A percentile compares a stretch with the other conserved stretches of the same genome.
These are phyloP conservation scores for Trichosporon sp. DNA, from an alignment of 1,284 basidiomycete species.

Conservation along the genomic window DNA sequence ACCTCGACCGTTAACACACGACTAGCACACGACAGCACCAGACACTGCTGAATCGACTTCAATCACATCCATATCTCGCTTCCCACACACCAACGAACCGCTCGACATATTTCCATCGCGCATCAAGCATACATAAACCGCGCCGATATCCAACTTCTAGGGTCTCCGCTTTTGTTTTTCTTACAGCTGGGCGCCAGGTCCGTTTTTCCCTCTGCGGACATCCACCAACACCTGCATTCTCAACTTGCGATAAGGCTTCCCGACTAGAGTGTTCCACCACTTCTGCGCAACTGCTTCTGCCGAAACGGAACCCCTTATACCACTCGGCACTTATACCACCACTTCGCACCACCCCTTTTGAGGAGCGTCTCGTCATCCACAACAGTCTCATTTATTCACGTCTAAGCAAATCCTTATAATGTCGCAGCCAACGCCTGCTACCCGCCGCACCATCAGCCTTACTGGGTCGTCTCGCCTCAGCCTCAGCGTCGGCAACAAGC, in stretches of 20 bases:
- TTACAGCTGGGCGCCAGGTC: slow-evolving; percentile 9
- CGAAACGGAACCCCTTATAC: background rate
- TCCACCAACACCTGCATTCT: background rate
- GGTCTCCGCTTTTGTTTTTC: slow-evolving; percentile 5
- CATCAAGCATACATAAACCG: background rate
- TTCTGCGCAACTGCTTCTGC: slow-evolving; percentile 3
- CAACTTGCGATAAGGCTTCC: background rate
- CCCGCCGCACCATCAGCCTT: slow-evolving; percentile 45
- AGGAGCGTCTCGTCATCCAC: background rate
- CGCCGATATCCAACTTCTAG: background rate
- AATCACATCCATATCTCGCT: background rate
- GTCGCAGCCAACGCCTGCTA: slow-evolving; percentile 27
- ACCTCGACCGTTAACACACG: background rate
- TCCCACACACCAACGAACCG: background rate
- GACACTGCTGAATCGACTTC: slow-evolving; percentile 9
- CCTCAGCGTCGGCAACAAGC: slow-evolving; percentile 46
- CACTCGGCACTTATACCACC: background rate
- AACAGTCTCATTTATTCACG: background rate
- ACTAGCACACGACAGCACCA: slow-evolving; percentile 15
- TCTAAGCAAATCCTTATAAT: slow-evolving; percentile 22
- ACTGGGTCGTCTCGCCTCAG: slow-evolving; percentile 51
- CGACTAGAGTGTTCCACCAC: background rate
- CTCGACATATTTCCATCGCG: background rate
- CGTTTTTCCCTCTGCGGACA: background rate
- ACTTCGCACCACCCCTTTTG: background rate